Evolutionary conservation across 441 rosid genomes (phyloP).

Genomic region (Adansonia madagascariensis): DNA sequence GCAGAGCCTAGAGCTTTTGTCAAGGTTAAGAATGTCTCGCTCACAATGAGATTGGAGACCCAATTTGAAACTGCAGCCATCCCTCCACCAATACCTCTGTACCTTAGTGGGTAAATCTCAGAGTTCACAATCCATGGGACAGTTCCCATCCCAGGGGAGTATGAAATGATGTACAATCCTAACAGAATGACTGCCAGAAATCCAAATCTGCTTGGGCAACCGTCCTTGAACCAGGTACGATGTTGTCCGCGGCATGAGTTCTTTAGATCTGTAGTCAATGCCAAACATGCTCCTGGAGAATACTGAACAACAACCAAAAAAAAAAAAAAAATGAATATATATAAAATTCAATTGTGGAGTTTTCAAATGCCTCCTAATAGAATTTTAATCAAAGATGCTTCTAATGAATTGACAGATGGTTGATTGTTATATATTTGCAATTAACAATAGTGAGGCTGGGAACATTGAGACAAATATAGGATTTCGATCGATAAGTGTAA

Average conservation of each 20-base stretch:
- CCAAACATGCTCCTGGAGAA: constrained; percentile 76
- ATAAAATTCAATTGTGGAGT: too few relatives aligned
- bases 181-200: constrained; percentile 61
- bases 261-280: constrained; percentile 39
- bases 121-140: constrained; percentile 88
- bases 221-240: constrained; percentile 58
- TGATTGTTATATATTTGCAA: not conserved
- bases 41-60: constrained; percentile 73
- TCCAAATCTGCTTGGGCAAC: constrained; percentile 80
- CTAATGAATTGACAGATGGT: too few relatives aligned
- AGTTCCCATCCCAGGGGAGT: constrained; percentile 88
- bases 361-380: too few relatives aligned
- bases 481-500: not conserved
- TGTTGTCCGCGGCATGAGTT: constrained; percentile 36
- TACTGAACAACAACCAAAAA: constrained; percentile 34
- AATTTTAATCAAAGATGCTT: too few relatives aligned
- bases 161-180: constrained; percentile 68
- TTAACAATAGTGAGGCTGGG: not conserved
- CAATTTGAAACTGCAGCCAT: constrained; percentile 80
- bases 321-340: not conserved
- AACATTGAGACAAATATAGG: not conserved
- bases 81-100: constrained; percentile 89
- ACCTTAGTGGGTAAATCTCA: constrained; percentile 81
- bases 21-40: constrained; percentile 61
- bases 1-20: constrained; percentile 64